Evolutionary conservation across 164 flowering plant species (phyloP).

Genomic region (Malania oleifera): DNA sequence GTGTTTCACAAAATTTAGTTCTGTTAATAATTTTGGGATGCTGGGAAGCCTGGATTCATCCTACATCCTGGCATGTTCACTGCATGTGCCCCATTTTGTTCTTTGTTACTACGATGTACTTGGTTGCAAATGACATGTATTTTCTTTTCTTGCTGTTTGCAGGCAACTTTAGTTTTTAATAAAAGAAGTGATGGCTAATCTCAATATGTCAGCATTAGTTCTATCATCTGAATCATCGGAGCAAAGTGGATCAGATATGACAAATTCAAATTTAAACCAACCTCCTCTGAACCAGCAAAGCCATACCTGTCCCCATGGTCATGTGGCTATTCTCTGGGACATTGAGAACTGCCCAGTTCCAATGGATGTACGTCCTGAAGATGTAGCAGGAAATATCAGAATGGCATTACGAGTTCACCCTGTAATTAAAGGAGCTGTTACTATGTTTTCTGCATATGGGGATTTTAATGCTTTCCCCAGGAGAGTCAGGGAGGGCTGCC

Average conservation of each 20-base stretch:
- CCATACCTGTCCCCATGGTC: conserved; percentile 35
- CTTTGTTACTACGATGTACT: neutral
- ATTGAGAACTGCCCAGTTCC: conserved; percentile 96
- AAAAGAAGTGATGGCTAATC: conserved; percentile 20
- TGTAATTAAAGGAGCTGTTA: conserved; percentile 71
- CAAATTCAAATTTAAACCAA: conserved; percentile 23
- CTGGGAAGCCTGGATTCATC: neutral
- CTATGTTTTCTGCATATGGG: conserved; percentile 84
- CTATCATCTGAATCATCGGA: conserved; percentile 26
- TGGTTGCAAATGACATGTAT: neutral
- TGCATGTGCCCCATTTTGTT: neutral
- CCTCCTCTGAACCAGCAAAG: conserved; percentile 28
- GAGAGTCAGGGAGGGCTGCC: conserved; percentile 90
- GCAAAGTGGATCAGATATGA: conserved; percentile 13
- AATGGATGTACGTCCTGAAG: conserved; percentile 88
- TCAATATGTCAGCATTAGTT: conserved; percentile 23
- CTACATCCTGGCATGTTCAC: neutral
- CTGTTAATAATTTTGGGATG: neutral
- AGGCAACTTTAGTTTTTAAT: conserved; percentile 8
- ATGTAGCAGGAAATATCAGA: conserved; percentile 88
- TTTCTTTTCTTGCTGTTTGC: neutral
- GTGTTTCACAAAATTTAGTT: neutral
- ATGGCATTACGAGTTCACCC: conserved; percentile 90
- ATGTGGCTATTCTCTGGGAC: conserved; percentile 91
- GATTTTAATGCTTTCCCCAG: conserved; percentile 93